Percentiles rank a stretch among this genome's conserved stretches.
These are phyloP conservation scores for Chamaecyparis obtusa DNA, from an alignment of 75 land plant genomes.

Conservation along the genomic window DNA sequence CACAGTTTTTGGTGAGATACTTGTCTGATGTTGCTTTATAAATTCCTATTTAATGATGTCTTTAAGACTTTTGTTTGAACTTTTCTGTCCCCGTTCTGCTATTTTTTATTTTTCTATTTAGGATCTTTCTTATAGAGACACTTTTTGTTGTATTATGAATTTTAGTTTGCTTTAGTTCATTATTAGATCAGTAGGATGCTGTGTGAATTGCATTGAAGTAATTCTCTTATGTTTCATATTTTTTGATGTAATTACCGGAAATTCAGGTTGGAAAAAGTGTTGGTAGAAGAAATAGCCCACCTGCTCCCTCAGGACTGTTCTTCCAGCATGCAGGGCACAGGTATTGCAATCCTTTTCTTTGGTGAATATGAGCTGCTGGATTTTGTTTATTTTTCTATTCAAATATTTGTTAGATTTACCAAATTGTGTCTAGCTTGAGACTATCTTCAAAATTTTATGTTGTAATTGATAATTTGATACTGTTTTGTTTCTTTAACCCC, in stretches of 20 bases:
- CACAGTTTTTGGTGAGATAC: neutral
- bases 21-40: neutral
- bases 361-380: neutral
- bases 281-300: constrained; percentile 27
- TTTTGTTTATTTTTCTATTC: neutral
- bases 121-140: neutral
- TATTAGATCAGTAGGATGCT: neutral
- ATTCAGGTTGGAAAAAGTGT: constrained; percentile 59
- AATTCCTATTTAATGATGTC: neutral
- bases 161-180: neutral
- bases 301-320: constrained; percentile 79
- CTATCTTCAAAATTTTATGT: neutral
- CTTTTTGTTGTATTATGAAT: neutral
- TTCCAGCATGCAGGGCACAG: constrained; percentile 98
- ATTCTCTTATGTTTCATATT: neutral
- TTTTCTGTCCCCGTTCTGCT: neutral
- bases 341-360: constrained; percentile 23
- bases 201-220: neutral
- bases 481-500: neutral
- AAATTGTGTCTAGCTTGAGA: neutral
- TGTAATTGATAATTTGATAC: neutral
- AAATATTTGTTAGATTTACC: neutral
- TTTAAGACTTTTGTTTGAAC: neutral
- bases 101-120: neutral
- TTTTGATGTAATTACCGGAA: neutral